These are phyloP conservation scores for Cercospora brassicicola DNA, from an alignment of 2,329 filamentous ascomycete genomes.

Conservation along the genomic window DNA sequence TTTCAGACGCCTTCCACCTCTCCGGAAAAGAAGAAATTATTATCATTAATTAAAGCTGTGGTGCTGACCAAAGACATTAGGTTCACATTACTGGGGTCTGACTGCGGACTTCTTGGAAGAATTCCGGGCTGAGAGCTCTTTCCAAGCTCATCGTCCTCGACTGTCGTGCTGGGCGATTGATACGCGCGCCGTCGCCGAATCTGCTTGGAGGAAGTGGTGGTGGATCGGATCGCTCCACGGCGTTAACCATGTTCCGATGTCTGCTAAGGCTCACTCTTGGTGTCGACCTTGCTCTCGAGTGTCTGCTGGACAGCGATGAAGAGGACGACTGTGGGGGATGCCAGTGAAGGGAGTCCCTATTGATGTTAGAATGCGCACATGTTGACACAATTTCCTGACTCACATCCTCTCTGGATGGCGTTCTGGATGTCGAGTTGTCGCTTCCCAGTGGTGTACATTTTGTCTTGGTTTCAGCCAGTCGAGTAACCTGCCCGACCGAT, in stretches of 20 bases:
- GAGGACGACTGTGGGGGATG: background rate
- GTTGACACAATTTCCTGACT: background rate
- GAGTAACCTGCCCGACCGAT: constrained; percentile 8
- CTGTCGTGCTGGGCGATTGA: background rate
- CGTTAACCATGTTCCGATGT: background rate
- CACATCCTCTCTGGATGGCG: background rate
- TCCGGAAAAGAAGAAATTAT: background rate
- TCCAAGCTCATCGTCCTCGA: constrained; percentile 8
- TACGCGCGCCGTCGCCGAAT: background rate
- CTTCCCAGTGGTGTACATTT: constrained; percentile 1
- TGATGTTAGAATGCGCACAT: background rate
- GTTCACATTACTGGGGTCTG: background rate
- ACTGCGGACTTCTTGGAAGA: constrained; percentile 4
- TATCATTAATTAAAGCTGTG: background rate
- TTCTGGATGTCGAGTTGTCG: background rate
- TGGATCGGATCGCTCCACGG: background rate
- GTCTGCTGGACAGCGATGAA: background rate
- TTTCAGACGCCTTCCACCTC: background rate
- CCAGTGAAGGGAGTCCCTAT: background rate
- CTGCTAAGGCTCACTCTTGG: background rate
- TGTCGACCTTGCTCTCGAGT: background rate
- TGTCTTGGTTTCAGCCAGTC: constrained; percentile 6
- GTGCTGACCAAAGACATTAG: background rate
- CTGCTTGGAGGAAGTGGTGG: background rate
- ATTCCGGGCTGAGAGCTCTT: background rate